These are phyloP conservation scores for Sporothrix humicola DNA, from an alignment of 2,329 filamentous ascomycete genomes.

Conservation along the genomic window DNA sequence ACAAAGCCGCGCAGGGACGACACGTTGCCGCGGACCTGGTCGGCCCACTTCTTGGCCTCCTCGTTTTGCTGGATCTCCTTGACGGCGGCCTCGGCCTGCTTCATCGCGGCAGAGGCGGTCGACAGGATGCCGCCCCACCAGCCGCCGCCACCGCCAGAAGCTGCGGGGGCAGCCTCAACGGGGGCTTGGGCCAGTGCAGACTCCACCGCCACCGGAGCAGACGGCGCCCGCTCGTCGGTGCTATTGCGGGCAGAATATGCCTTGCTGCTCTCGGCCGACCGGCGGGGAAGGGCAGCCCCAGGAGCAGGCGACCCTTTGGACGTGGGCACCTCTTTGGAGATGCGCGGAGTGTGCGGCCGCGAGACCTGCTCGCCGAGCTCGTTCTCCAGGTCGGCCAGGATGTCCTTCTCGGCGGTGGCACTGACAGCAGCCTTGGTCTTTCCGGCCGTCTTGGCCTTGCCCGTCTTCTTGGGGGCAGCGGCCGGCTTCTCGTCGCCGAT, in stretches of 20 bases:
- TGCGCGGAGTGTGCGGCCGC: conserved; percentile 82
- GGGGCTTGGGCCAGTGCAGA: conserved; percentile 32
- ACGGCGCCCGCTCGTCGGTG: conserved; percentile 53
- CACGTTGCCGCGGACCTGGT: conserved; percentile 90
- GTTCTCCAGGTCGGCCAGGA: conserved; percentile 85
- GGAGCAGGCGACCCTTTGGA: conserved; percentile 55
- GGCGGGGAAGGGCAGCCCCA: conserved; percentile 51
- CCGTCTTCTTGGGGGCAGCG: conserved; percentile 49
- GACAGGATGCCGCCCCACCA: conserved; percentile 91
- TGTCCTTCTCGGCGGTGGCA: conserved; percentile 66
- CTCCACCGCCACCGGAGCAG: conserved; percentile 39
- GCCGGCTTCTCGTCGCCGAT: conserved; percentile 60
- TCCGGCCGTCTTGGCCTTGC: conserved; percentile 46
- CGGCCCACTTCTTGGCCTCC: conserved; percentile 94
- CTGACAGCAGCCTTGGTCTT: conserved; percentile 45
- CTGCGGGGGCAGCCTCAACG: neutral
- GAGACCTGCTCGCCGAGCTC: conserved; percentile 70
- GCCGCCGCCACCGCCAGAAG: conserved; percentile 64
- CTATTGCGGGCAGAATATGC: conserved; percentile 59
- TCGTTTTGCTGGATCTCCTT: conserved; percentile 96
- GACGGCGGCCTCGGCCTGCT: conserved; percentile 89
- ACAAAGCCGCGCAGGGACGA: conserved; percentile 72
- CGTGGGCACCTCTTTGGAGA: conserved; percentile 55
- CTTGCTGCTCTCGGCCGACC: conserved; percentile 35
- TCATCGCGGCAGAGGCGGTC: conserved; percentile 82